Evolutionary conservation across 257 asterid species (phyloP), one percentile per base, ranked within the genome.

Genomic region (Euphrasia confusa): DNA sequence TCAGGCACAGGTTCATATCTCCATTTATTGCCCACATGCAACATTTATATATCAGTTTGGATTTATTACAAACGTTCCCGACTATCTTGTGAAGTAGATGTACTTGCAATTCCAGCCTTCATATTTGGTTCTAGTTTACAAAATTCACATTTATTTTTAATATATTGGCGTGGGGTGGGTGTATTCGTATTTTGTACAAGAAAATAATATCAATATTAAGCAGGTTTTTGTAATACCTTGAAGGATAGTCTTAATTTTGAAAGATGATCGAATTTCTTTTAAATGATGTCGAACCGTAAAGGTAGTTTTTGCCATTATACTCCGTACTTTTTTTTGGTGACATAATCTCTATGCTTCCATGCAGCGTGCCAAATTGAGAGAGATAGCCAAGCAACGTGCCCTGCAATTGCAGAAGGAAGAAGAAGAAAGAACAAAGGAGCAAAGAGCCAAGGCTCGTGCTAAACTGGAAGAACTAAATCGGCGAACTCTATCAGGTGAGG

Each of bases 381-480:
- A 84, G 74, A 50, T 85, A 44, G 93, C 85, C 47, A 93, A 81
- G 81, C 95, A 86, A 68, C 94, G 94, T 50, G 89, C 86, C 66
- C 59, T 83, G 53, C 92, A 85, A 71, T 72, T 82, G 54, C 96
- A 85, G 78, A 93, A 71, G 84, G 97, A 93, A 82, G 99, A 93
- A 77, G 99, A 89, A 72, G 99, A 87, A 60, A 74, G 96, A 54
- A 78, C 32, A 14, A 85, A 80, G 72, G 96, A 93, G 72, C 95
- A 89, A 81, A 93, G 72, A 78, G 96, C 96, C 63, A 93, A 89
- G 77, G 97, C 96, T 72, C 75, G 78, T 7, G 97, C 96, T 65
- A 93, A 93, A 78, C 75, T 93, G 74, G 96, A 89, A 75, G 99
- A 93, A 79, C 75, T 93, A 81, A 88, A 93, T 72, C 78, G 94